Evolutionary conservation across 2,329 filamentous ascomycete genomes (phyloP), one percentile per base, ranked within the genome.

Genomic region (Aureobasidium pullulans): DNA sequence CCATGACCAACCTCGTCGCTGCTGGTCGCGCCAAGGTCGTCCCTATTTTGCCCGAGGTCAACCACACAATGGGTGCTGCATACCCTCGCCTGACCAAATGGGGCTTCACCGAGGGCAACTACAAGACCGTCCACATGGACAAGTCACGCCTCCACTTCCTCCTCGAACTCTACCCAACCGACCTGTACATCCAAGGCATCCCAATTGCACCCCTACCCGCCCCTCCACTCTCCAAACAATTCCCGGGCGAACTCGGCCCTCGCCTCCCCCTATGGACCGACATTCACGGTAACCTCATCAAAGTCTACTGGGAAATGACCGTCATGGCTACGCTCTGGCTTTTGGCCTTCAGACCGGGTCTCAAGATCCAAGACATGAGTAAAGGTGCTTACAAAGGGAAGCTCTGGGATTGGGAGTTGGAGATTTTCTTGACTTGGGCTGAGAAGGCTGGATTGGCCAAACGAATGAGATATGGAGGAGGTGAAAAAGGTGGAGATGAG

Each of bases 201-300:
- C 13, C 43, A 29, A 29, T 34, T 44, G 67, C 29, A 13, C 43
- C 42, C 3, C 40, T 46, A 4, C 34, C 69, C 16, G 2, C 36
- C 6, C 71, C 71, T 23, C 64, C 70, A 23, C 66, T 70, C 19
- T 66, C 66, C 1, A 66, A 64, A 59, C 13, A 66, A 1, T 61
- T 70, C 48, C 34, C 60, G 5, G 48, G 37, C 16, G 50, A 19
- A 2, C 67, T 66, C 4, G 76, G 77, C 10, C 80, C 82, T 43
- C 75, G 73, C 4, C 68, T 89, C 4, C 88, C 88, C 0, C 79
- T 89, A 56, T 92, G 88, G 88, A 81, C 84, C 56, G 85, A 87
- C 69, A 84, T 91, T 61, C 83, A 87, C 62, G 84, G 82, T 7
- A 74, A 79, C 6, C 66, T 82, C 0, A 79, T 89, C 61, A 70